Evolutionary conservation across 2,329 filamentous ascomycete species (phyloP), one percentile per base, ranked within the genome.

Genomic region (Penicillium sp.): DNA sequence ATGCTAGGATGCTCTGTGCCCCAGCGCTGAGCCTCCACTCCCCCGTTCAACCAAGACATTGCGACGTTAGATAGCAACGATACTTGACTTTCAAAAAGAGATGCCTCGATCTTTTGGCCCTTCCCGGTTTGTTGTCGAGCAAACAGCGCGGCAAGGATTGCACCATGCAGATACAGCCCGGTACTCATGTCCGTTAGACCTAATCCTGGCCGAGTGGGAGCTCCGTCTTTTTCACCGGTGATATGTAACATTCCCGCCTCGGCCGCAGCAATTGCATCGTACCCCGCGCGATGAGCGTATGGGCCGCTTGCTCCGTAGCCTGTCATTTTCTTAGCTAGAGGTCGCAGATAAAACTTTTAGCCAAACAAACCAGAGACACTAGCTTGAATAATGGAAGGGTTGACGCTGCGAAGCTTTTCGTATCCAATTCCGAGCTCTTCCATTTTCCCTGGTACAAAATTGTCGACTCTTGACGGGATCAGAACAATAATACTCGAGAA

Each of bases 1-100:
- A 79, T 74, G 29, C 69, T 77, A 1, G 77, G 76, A 64, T 80
- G 77, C 18, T 68, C 72, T 5, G 74, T 76, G 3, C 78, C 77
- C 66, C 72, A 78, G 8, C 76, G 69, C 46, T 74, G 60, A 0
- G 72, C 72, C 53, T 78, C 71, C 3, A 73, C 64, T 0, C 69
- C 70, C 26, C 72, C 58, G 46, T 75, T 76, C 39, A 76, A 45
- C 70, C 70, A 74, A 7, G 65, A 69, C 41, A 67, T 67, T 2
- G 65, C 76, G 2, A 79, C 69, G 41, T 78, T 78, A 21, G 69
- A 72, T 6, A 78, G 59, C 12, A 78, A 51, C 4, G 69, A 70
- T 7, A 79, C 61, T 9, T 60, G 58, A 7, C 71, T 75, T 56
- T 80, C 77, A 51, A 78, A 79, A 3, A 80, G 63, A 1, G 72